Base-by-base conservation (phyloP, 192 early-diverging fungal species). In the Entomortierella beljakovae region DNA sequence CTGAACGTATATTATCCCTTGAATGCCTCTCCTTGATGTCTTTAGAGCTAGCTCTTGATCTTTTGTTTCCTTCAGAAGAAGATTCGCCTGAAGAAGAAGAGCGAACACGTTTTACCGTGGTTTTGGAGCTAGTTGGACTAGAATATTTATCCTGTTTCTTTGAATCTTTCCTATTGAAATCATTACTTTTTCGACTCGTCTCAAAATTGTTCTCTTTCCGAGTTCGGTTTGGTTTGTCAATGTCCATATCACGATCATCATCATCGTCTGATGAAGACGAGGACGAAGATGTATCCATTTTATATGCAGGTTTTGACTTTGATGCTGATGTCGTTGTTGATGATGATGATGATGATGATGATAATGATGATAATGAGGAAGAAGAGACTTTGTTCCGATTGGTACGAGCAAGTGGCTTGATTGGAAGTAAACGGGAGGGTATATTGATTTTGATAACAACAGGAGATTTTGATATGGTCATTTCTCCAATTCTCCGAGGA, bases 401-500 rank as follows among this genome's bases (percentile, higher is more conserved):
- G 61, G 53, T 31, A 28, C 26, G 48, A 29, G 11, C 50, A 11
- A 25, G 29, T 9, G 51, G 51, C 18, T 65, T 65, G 22, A 72
- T 28, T 3, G 70, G 70, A 28, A 64, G 55, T 10, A 72, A 37
- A 35, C 57, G 48, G 9, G 70, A 50, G 61, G 73, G 73, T 57
- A 77, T 77, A 52, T 31, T 68, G 58, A 77, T 77, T 40, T 61
- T 77, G 54, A 77, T 50, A 25, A 77, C 61, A 5, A 68, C 60
- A 13, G 73, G 73, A 3, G 42, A 43, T 3, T 54, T 62, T 28
- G 73, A 68, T 55, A 77, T 6, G 22, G 38, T 46, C 65, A 68
- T 64, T 23, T 40, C 46, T 15, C 13, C 32, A 22, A 35, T 6
- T 32, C 58, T 33, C 50, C 40, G 25, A 1, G 66, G 64, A n/a